phyloP scores from a whole-genome alignment of 805 yeast genomes.

The Tetrapisispora fleetii region DNA sequence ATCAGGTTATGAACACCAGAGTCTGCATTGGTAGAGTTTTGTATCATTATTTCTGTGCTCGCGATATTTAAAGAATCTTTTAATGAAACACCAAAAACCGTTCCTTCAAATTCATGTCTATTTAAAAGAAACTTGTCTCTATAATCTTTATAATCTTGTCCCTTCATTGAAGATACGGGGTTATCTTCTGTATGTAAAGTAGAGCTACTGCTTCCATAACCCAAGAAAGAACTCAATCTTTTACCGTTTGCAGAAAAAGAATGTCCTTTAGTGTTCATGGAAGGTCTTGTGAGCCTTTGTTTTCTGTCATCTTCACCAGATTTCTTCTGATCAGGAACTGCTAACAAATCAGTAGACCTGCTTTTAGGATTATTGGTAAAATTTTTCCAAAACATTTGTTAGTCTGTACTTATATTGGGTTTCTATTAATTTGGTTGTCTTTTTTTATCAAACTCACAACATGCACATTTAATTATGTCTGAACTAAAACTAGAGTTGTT shows the following conservation, averaged over 20 bases:
- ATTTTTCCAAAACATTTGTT: slow-evolving; percentile 22
- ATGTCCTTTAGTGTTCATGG: slow-evolving; percentile 1
- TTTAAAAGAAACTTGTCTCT: slow-evolving; percentile 29
- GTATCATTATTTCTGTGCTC: slow-evolving; percentile 49
- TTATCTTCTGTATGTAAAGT: slow-evolving; percentile 88
- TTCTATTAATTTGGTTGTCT: too few relatives aligned
- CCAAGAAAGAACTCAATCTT: slow-evolving; percentile 33
- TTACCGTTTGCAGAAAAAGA: slow-evolving; percentile 96
- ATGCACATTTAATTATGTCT: neutral
- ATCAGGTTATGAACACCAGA: slow-evolving; percentile 53
- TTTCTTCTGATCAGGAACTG: neutral
- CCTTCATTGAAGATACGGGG: neutral
- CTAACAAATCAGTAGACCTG: slow-evolving; percentile 23
- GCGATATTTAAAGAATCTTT: slow-evolving; percentile 57
- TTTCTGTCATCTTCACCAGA: neutral
- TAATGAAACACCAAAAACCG: slow-evolving; percentile 70
- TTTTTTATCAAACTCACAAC: neutral
- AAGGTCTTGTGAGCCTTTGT: neutral
- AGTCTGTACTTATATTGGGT: neutral
- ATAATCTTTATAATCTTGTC: slow-evolving; percentile 21
- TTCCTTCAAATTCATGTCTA: slow-evolving; percentile 28
- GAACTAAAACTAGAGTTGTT: neutral
- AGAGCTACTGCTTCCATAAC: slow-evolving; percentile 73
- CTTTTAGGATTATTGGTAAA: slow-evolving; percentile 26
- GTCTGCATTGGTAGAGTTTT: slow-evolving; percentile 50